These are phyloP conservation scores for Claviceps quebecensis DNA, from an alignment of 2,329 filamentous ascomycete genomes.

Conservation along the genomic window DNA sequence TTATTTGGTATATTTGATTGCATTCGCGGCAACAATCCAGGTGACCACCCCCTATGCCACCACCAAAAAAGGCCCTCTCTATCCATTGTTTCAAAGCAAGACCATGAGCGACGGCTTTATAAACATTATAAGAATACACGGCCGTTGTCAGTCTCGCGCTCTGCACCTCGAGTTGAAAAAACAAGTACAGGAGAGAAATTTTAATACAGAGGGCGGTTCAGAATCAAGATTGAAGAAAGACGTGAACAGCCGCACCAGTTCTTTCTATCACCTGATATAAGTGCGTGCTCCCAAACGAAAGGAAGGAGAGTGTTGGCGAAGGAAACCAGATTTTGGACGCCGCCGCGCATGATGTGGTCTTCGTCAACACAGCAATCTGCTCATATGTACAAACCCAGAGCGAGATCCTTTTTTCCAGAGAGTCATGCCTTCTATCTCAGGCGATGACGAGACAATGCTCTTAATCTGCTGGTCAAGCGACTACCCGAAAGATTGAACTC, in stretches of 20 bases:
- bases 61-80: not conserved
- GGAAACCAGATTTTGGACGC: not conserved
- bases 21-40: constrained; percentile 11
- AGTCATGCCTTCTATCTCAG: not conserved
- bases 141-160: not conserved
- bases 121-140: not conserved
- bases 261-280: not conserved
- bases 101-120: not conserved
- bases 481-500: constrained; percentile 18
- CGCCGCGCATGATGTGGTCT: not conserved
- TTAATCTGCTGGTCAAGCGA: constrained; percentile 12
- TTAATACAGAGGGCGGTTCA: not conserved
- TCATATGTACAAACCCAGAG: not conserved
- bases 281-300: not conserved
- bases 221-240: not conserved
- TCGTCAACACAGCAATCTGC: constrained; percentile 1
- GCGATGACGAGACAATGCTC: constrained; percentile 2
- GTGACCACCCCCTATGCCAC: not conserved
- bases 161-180: not conserved
- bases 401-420: not conserved
- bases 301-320: not conserved
- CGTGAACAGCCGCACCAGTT: not conserved
- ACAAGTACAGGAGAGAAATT: not conserved
- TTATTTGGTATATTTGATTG: constrained; percentile 7
- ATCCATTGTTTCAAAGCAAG: not conserved